Percentiles rank a stretch among this genome's conserved stretches.
Conservation (phyloP, 768 basidiomycete genomes). For the Mycena latifolia region DNA sequence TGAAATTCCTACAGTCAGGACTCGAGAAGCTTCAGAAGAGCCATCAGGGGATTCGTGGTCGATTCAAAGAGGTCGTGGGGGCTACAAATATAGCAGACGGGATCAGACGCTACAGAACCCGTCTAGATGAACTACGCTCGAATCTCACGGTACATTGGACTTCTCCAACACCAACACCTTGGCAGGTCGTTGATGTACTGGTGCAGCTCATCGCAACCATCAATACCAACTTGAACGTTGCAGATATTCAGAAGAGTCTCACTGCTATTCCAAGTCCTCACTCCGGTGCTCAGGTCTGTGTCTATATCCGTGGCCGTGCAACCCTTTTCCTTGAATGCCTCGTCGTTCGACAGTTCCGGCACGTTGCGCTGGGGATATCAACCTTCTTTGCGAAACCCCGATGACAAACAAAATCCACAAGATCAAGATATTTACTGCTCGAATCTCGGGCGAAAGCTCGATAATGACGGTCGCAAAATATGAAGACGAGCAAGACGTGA, state of each 20-base stretch:
- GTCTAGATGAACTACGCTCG: background rate
- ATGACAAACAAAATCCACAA: background rate
- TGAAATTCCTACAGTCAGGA: no score
- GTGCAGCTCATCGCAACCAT: conserved; percentile 5
- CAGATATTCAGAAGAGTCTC: background rate
- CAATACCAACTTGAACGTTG: background rate
- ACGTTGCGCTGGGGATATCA: conserved; percentile 20
- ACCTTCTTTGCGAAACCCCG: conserved; percentile 21
- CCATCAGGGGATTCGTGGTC: no score
- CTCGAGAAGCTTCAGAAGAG: no score
- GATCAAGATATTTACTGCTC: no score
- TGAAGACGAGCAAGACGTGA: conserved; percentile 5
- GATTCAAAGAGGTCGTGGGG: no score
- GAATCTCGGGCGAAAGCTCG: no score
- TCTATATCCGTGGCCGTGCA: no score
- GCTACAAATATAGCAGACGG: no score
- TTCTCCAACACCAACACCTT: no score
- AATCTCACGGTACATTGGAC: conserved; percentile 4
- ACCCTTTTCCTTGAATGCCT: no score
- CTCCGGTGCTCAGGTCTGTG: no score
- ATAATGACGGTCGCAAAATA: conserved; percentile 22
- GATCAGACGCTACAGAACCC: background rate
- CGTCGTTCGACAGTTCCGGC: background rate
- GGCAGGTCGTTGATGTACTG: background rate
- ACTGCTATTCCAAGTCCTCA: no score